These are phyloP conservation scores for Sarocladiaceae sp. DNA, from an alignment of 2,329 filamentous ascomycete species.

Conservation along the genomic window DNA sequence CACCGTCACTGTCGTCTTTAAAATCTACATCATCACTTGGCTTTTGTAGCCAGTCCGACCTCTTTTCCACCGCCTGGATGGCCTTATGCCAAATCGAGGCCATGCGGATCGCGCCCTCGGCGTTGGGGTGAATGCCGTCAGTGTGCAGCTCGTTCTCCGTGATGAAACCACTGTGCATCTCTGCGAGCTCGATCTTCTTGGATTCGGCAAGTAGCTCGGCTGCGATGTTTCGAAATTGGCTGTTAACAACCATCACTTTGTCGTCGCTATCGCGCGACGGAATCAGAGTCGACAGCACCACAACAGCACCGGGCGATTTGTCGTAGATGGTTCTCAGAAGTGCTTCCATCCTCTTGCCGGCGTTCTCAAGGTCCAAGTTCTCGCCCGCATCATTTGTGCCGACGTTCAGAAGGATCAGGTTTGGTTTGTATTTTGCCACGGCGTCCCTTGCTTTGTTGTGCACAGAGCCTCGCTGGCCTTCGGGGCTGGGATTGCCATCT, in stretches of 20 bases:
- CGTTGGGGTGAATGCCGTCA: neutral
- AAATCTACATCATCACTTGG: neutral
- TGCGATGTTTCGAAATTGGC: neutral
- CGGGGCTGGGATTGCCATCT: neutral
- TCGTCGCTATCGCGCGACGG: neutral
- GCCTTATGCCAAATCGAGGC: neutral
- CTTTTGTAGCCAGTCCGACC: neutral
- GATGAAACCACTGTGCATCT: neutral
- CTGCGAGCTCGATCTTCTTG: neutral
- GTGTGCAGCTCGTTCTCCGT: neutral
- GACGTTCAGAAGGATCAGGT: neutral
- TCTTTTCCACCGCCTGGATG: neutral
- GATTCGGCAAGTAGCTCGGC: neutral
- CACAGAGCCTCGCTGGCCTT: neutral
- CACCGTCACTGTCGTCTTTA: neutral
- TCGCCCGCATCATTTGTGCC: neutral
- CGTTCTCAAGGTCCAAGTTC: neutral
- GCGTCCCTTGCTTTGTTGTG: neutral
- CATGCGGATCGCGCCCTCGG: neutral
- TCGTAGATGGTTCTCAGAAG: neutral
- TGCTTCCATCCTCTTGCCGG: neutral
- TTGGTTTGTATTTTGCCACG: neutral
- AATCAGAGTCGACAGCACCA: neutral
- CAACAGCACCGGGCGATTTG: neutral
- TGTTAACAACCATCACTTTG: neutral